Evolutionary conservation across 331 rosid genomes (phyloP), one percentile per base, ranked within the genome.

Genomic region (Malus hybrid): DNA sequence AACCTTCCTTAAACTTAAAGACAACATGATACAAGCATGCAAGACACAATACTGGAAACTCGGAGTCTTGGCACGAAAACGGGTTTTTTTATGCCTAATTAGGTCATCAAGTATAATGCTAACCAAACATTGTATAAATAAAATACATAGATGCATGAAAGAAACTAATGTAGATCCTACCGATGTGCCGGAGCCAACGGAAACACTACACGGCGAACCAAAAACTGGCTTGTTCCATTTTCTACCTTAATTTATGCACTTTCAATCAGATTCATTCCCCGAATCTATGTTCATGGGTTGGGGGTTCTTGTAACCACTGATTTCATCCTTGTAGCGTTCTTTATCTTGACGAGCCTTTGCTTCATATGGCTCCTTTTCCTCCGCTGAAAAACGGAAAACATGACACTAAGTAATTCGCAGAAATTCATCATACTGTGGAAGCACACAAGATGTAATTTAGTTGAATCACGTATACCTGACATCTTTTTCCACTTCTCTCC

Each of bases 401-500:
- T 57, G 28, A 19, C 39, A 16, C 18, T 5, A 50, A 77, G 34
- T 19, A 42, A 74, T 7, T 50, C 26, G 33, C 48, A 42, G 14
- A 42, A 42, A 22, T 7, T 28, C 8, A 73, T 44, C 20, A 76
- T 53, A 16, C 4, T 18, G 16, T 65, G 24, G 33, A 48, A 77
- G 36, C 30, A 66, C 28, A 74, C 2, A 12, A 65, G 20, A 3
- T 66, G 26, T n/a, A 42, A 50, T 64, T 22, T 42, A 16, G 28
- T 63, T 11, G 42, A 77, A 71, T 58, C 77, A 79, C 29, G 53
- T 75, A 66, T 81, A 92, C 98, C 97, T 79, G 98, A 85, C 97
- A 92, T 84, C 92, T 90, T 95, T 75, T 95, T 95, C 99, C 99
- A 95, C 79, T 89, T 92, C 22, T 95, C 97, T 76, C 99, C 99